Base-by-base conservation (phyloP, 2,329 filamentous ascomycete species). In the Emmonsia crescens region DNA sequence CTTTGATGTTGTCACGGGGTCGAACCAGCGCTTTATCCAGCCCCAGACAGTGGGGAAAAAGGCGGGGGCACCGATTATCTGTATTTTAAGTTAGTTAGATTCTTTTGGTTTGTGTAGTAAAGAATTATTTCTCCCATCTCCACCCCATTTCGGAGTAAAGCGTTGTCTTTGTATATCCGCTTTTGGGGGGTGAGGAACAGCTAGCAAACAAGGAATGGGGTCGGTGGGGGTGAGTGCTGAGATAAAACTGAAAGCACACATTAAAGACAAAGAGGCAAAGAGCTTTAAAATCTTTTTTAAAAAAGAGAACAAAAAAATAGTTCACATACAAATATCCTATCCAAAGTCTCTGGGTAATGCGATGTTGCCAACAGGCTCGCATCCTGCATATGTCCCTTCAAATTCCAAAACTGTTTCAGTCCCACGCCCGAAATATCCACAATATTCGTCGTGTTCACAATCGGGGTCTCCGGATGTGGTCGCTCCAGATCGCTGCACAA, bases 11-110 rank as follows among this genome's bases (percentile, higher is more conserved):
- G 93, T 96, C 64, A 91, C 91, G 6, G 92, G 92, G 77, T 92
- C 89, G 71, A 96, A 96, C 91, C 92, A 96, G 70, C 89, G 87
- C 81, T 96, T 96, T 76, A 96, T 83, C 91, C 91, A 96, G 66
- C 89, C 86, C 92, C 92, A 74, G 63, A 96, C 89, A 2, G 91
- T 96, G 57, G 89, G 88, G 79, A 96, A 96, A 82, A 96, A 96
- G 54, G 83, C 77, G 57, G 93, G 93, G 0, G 93, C 93, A 64
- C 92, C 92, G 65, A 96, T 91, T 70, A 97, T 88, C 82, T 85
- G 55, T n/a, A 12, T 29, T 29, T 44, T 4, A 31, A 3, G 49
- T 55, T 9, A 52, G 56, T 49, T 63, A 55, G 19, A 14, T 21
- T 10, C n/a, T n/a, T 21, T 36, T 8, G 1, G 14, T 9, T 36